These are phyloP conservation scores for Boechera stricta DNA, from an alignment of 345 rosid genomes.

Conservation along the genomic window DNA sequence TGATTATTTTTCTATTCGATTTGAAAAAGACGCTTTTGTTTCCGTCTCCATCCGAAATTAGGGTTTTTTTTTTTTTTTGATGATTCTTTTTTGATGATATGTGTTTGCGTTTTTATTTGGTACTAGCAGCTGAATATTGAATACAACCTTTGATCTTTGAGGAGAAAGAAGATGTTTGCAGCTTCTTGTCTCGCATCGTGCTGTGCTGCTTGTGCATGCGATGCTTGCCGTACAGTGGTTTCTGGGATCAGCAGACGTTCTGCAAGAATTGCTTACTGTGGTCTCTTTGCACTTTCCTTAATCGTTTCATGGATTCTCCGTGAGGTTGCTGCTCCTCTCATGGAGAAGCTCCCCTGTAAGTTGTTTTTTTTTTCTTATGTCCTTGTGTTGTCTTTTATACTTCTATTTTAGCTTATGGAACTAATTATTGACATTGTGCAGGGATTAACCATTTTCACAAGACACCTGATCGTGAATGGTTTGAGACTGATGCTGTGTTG, in stretches of 20 bases:
- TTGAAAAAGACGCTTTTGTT: not conserved
- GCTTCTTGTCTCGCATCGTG: constrained; percentile 99
- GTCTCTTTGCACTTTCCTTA: constrained; percentile 92
- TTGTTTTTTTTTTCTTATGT: not conserved
- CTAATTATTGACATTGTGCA: constrained; percentile 42
- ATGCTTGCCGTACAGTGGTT: constrained; percentile 89
- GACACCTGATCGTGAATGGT: constrained; percentile 95
- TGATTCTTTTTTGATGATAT: not conserved
- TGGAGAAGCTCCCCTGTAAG: constrained; percentile 99
- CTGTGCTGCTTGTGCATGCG: constrained; percentile 97
- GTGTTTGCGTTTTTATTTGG: constrained; percentile 9
- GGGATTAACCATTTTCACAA: constrained; percentile 95
- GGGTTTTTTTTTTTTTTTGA: not conserved
- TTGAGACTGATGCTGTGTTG: constrained; percentile 94
- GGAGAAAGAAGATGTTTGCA: constrained; percentile 78
- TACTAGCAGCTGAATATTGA: constrained; percentile 38
- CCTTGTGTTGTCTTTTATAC: not conserved
- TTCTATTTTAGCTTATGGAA: not conserved
- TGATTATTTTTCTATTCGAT: not conserved
- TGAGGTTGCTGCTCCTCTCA: constrained; percentile 96
- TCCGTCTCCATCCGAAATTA: constrained; percentile 10
- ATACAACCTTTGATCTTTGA: constrained; percentile 30
- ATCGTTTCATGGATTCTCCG: constrained; percentile 96
- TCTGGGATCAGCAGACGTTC: constrained; percentile 93
- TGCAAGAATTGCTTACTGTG: constrained; percentile 97